phyloP scores from a whole-genome alignment of 2,329 filamentous ascomycete genomes.

The Diplocarpon rosae region DNA sequence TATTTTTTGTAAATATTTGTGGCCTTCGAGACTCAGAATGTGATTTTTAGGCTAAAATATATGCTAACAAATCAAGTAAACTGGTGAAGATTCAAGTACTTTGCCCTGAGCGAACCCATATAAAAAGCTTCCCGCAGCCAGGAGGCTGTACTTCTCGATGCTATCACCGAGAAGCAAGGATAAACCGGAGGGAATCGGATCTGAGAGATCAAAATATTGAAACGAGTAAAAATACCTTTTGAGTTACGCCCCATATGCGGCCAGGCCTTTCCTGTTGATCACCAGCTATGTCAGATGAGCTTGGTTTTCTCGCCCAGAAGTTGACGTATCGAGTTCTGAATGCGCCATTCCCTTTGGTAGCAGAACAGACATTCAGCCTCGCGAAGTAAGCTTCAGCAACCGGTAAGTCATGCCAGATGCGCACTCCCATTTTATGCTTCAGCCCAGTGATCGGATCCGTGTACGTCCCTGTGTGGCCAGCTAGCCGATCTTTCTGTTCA shows the following conservation, averaged over 20 bases:
- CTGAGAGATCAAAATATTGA: conserved; percentile 32
- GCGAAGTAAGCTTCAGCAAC: conserved; percentile 35
- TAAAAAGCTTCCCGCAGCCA: conserved; percentile 32
- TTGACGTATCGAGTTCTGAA: conserved; percentile 26
- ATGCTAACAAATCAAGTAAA: too few species aligned
- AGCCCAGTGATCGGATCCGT: conserved; percentile 28
- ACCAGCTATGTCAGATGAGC: background rate
- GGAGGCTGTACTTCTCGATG: conserved; percentile 27
- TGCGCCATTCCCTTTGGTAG: background rate
- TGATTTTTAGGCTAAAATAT: too few species aligned
- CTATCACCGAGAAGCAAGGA: conserved; percentile 18
- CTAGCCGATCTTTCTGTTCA: conserved; percentile 26
- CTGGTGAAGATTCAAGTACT: conserved; percentile 7
- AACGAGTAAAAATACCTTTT: conserved; percentile 27
- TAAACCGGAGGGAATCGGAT: conserved; percentile 16
- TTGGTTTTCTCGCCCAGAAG: conserved; percentile 19
- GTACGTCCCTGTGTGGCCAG: conserved; percentile 29
- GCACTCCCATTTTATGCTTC: conserved; percentile 30
- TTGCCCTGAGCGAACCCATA: conserved; percentile 34
- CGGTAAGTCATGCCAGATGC: conserved; percentile 19
- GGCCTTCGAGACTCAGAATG: too few species aligned
- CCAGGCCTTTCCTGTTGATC: background rate
- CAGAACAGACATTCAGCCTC: conserved; percentile 2
- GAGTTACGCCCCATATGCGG: conserved; percentile 17
- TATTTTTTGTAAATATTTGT: too few species aligned